phyloP scores from a whole-genome alignment of 2,329 filamentous ascomycete species.

The Paracamarosporium sp. region DNA sequence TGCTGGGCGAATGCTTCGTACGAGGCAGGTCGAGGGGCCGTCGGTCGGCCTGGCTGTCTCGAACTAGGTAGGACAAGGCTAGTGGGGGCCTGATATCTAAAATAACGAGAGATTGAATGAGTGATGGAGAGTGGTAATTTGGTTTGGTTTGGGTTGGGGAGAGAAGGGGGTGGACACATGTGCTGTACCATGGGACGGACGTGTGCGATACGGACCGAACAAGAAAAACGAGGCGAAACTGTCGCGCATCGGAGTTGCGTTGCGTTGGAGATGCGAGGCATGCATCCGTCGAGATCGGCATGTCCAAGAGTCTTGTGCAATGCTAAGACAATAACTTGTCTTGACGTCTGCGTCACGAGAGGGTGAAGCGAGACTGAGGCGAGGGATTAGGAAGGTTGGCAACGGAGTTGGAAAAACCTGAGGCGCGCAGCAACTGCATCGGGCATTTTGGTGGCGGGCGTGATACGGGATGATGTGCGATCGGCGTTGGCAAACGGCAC shows the following conservation, averaged over 20 bases:
- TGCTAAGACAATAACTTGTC: neutral
- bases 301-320: neutral
- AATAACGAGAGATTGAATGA: neutral
- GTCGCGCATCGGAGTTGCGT: no score
- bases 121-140: no score
- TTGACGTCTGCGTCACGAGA: neutral
- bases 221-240: no score
- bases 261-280: no score
- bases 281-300: neutral
- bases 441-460: neutral
- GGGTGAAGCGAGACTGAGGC: neutral
- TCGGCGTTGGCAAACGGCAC: neutral
- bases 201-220: no score
- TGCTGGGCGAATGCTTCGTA: constrained; percentile 3
- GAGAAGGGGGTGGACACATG: no score
- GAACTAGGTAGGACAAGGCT: neutral
- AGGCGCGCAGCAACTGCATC: neutral
- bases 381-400: neutral
- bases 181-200: no score
- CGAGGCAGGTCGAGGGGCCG: neutral
- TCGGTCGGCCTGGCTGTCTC: no score
- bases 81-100: constrained; percentile 1
- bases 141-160: no score
- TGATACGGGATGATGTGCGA: no score
- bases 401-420: constrained; percentile 4